Conservation (phyloP, 129 eudicot genomes). For the Daucus carota region DNA sequence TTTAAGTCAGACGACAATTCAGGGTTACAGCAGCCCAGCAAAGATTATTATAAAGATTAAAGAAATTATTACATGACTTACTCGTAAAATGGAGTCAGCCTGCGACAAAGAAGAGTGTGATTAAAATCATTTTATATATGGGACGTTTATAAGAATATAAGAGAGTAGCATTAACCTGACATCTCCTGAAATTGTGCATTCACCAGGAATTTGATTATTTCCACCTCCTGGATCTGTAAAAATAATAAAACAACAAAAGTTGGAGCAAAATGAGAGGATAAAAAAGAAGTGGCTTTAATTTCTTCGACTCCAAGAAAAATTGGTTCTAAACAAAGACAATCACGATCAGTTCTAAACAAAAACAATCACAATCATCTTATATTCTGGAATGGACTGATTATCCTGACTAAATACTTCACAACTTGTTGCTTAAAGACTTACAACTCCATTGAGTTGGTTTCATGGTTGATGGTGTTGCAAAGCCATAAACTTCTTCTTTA, state of each 20-base stretch:
- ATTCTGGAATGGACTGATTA: background rate
- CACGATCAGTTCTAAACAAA: background rate
- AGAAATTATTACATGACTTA: slow-evolving; percentile 18
- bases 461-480: slow-evolving; percentile 94
- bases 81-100: slow-evolving; percentile 94
- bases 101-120: slow-evolving; percentile 22
- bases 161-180: slow-evolving; percentile 41
- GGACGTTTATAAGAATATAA: background rate
- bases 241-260: background rate
- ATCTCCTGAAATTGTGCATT: slow-evolving; percentile 83
- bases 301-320: background rate
- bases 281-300: background rate
- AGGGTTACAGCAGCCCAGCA: background rate
- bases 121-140: slow-evolving; percentile 9
- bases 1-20: background rate
- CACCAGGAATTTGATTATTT: slow-evolving; percentile 80
- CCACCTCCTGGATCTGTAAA: slow-evolving; percentile 94
- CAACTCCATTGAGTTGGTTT: slow-evolving; percentile 93
- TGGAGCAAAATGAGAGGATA: slow-evolving; percentile 4
- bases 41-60: background rate
- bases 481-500: slow-evolving; percentile 68
- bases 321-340: background rate
- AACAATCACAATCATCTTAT: background rate
- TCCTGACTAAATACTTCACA: background rate
- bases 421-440: slow-evolving; percentile 35